Percentiles rank a stretch among this genome's conserved stretches.
These are phyloP conservation scores for Xylaria sp. DNA, from an alignment of 2,329 filamentous ascomycete genomes.

Conservation along the genomic window DNA sequence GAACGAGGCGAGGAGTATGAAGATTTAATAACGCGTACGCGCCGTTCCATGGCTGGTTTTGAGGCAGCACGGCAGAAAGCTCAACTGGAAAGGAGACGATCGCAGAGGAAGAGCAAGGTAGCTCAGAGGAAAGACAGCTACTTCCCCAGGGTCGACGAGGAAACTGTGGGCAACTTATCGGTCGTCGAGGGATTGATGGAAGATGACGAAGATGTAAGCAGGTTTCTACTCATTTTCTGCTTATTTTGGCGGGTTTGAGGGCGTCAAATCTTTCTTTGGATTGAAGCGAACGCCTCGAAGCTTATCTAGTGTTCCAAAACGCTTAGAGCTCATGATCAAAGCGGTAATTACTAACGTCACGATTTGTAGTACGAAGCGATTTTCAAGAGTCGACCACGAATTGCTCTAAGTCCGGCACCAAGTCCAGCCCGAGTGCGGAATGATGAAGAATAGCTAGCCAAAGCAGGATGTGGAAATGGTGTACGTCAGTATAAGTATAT, in stretches of 20 bases:
- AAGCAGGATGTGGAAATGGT: background rate
- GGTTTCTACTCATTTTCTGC: background rate
- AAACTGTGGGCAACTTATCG: slow-evolving; percentile 48
- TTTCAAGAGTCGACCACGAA: slow-evolving; percentile 84
- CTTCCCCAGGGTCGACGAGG: slow-evolving; percentile 63
- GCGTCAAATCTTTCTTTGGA: background rate
- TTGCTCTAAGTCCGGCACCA: slow-evolving; percentile 77
- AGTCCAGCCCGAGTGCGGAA: slow-evolving; percentile 52
- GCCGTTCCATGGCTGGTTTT: slow-evolving; percentile 70
- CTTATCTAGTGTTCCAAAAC: background rate
- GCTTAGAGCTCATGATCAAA: background rate
- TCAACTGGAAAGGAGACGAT: slow-evolving; percentile 66
- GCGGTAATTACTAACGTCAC: slow-evolving; percentile 1
- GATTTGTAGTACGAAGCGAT: slow-evolving; percentile 69
- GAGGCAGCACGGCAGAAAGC: slow-evolving; percentile 71
- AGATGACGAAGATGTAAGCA: slow-evolving; percentile 62
- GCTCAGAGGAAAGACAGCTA: slow-evolving; percentile 57
- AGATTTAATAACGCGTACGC: slow-evolving; percentile 67
- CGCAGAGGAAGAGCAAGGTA: slow-evolving; percentile 59
- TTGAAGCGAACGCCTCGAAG: background rate
- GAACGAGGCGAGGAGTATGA: slow-evolving; percentile 53
- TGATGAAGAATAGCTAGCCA: slow-evolving; percentile 1
- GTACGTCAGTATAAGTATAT: background rate
- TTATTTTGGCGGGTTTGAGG: background rate
- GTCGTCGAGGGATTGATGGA: slow-evolving; percentile 71